Evolutionary conservation across 2,329 filamentous ascomycete species (phyloP).

Genomic region (Beauveria sp.): DNA sequence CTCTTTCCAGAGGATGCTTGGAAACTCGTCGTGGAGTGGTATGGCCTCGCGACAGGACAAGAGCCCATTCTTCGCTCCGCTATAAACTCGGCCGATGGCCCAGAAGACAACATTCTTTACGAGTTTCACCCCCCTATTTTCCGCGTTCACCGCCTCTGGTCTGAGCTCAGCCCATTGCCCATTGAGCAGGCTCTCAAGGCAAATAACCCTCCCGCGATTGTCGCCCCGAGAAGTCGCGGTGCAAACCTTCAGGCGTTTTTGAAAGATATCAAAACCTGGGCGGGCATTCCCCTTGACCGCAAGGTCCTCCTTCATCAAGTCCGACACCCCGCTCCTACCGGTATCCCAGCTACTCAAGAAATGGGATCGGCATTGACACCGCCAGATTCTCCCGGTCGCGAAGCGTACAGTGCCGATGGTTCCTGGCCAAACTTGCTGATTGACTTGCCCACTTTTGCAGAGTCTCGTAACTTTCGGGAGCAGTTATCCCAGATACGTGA

Average conservation of each 20-base stretch:
- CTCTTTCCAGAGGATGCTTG: slow-evolving; percentile 74
- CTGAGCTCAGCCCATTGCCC: slow-evolving; percentile 47
- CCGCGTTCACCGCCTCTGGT: slow-evolving; percentile 72
- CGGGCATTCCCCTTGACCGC: slow-evolving; percentile 58
- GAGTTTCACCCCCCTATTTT: slow-evolving; percentile 83
- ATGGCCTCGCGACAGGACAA: slow-evolving; percentile 64
- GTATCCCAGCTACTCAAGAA: slow-evolving; percentile 26
- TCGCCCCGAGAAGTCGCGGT: slow-evolving; percentile 63
- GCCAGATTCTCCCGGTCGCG: slow-evolving; percentile 31
- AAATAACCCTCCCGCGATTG: slow-evolving; percentile 52
- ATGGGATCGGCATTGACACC: slow-evolving; percentile 31
- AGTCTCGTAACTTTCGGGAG: slow-evolving; percentile 21
- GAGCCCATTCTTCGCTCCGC: slow-evolving; percentile 67
- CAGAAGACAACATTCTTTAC: slow-evolving; percentile 62
- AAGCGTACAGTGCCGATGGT: slow-evolving; percentile 21
- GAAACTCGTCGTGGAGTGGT: slow-evolving; percentile 74
- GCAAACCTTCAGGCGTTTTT: slow-evolving; percentile 69
- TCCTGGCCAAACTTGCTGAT: slow-evolving; percentile 37
- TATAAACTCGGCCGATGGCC: slow-evolving; percentile 63
- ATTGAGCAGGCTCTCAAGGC: slow-evolving; percentile 54
- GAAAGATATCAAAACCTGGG: slow-evolving; percentile 60
- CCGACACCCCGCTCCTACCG: slow-evolving; percentile 24
- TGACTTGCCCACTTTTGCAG: slow-evolving; percentile 46
- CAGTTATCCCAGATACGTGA: slow-evolving; percentile 38
- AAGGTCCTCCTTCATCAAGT: slow-evolving; percentile 75